Percentiles rank a stretch among this genome's conserved stretches.
These are phyloP conservation scores for Serpula lacrymans DNA, from an alignment of 768 basidiomycete species.

Conservation along the genomic window DNA sequence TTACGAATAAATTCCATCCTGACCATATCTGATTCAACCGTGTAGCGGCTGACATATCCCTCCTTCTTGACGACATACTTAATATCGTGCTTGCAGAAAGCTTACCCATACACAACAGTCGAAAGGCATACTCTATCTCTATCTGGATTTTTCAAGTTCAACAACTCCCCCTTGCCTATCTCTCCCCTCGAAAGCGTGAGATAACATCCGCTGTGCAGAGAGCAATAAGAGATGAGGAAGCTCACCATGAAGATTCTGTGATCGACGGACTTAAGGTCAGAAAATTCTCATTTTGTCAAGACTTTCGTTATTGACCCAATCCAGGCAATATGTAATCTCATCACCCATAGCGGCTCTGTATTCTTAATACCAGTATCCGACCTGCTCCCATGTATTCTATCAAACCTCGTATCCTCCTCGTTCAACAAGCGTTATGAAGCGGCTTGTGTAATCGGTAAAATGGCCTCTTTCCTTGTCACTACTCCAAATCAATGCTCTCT, in stretches of 20 bases:
- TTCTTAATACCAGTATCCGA: slow-evolving; percentile 17
- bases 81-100: slow-evolving; percentile 33
- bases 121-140: slow-evolving; percentile 45
- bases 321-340: slow-evolving; percentile 22
- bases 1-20: background rate
- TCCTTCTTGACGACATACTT: slow-evolving; percentile 44
- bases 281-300: background rate
- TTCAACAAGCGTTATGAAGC: slow-evolving; percentile 17
- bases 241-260: slow-evolving; percentile 7
- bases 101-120: slow-evolving; percentile 36
- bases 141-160: slow-evolving; percentile 50
- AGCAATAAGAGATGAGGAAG: slow-evolving; percentile 28
- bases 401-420: slow-evolving; percentile 12
- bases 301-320: background rate
- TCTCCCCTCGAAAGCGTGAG: slow-evolving; percentile 28
- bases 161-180: slow-evolving; percentile 39
- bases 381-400: slow-evolving; percentile 18
- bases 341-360: slow-evolving; percentile 12
- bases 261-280: slow-evolving; percentile 28
- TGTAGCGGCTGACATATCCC: slow-evolving; percentile 41
- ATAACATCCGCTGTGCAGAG: slow-evolving; percentile 35
- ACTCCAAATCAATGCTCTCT: slow-evolving; percentile 18
- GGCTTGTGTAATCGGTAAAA: slow-evolving; percentile 17
- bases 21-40: slow-evolving; percentile 2
- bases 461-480: slow-evolving; percentile 31